Percentiles rank a stretch among this genome's conserved stretches.
phyloP scores from a whole-genome alignment of 2,329 filamentous ascomycete genomes.

The Hymenoscyphus linearis region DNA sequence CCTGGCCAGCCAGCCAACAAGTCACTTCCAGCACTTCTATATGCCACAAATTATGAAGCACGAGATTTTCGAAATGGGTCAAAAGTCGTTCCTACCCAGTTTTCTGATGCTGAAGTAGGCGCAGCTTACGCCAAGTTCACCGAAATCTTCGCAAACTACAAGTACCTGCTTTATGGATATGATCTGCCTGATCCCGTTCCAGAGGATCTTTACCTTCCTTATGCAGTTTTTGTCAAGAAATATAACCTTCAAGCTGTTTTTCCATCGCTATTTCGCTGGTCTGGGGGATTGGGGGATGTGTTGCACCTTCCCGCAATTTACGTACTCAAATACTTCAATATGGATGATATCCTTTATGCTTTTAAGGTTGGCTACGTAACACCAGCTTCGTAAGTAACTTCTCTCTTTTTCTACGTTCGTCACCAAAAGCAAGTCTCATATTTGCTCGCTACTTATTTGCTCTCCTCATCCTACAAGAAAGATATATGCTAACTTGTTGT shows the following conservation, averaged over 20 bases:
- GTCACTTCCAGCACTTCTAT: not conserved
- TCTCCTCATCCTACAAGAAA: too few species aligned
- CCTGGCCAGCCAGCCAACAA: not conserved
- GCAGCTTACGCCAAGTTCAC: not conserved
- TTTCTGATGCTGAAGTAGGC: not conserved
- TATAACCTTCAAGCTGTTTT: not conserved
- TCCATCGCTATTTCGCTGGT: not conserved
- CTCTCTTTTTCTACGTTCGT: too few species aligned
- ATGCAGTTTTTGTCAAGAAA: not conserved
- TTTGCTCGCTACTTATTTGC: too few species aligned
- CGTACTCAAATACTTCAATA: constrained; percentile 1
- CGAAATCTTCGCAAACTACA: not conserved
- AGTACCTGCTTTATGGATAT: not conserved
- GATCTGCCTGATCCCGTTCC: not conserved
- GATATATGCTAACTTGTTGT: too few species aligned
- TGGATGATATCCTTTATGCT: not conserved
- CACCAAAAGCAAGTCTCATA: too few species aligned
- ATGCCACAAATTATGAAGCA: not conserved
- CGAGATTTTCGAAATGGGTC: not conserved
- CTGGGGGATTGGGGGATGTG: constrained; percentile 1
- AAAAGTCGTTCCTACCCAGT: not conserved
- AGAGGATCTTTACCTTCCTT: not conserved
- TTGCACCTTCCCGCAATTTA: constrained; percentile 3
- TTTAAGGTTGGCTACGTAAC: not conserved
- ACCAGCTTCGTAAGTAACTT: not conserved